Base-by-base conservation (phyloP, 352 stramenopile species). In the Salisapilia sapeloensis region DNA sequence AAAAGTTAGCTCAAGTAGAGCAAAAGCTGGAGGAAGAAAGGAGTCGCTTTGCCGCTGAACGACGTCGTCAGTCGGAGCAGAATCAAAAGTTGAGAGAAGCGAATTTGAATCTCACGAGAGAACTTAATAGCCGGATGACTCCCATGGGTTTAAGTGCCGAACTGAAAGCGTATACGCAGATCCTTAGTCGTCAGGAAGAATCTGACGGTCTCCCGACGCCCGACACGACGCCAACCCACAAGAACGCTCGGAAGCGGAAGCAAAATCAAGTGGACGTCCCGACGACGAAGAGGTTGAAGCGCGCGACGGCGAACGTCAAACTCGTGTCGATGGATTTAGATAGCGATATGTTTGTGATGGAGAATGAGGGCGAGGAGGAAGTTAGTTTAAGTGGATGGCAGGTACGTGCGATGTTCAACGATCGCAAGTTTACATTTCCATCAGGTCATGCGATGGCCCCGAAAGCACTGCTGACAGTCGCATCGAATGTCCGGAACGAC, bases 401-500 rank as follows among this genome's bases (percentile, higher is more conserved):
- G 35, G 69, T 87, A 11, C 62, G 61, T 33, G 64, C 61, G 4
- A 56, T 56, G 15, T 52, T 56, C 24, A 60, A 69, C 26, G 52
- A 50, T 41, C 69, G 81, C 30, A 64, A 67, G 19, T 84, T 84
- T 46, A 61, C 61, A 9, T 78, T 84, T 47, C 69, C 69, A 10
- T 46, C 33, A 29, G 65, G 50, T 9, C 84, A 84, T 48, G 48
- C 64, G 24, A 81, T 87, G 52, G 49, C 58, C 6, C 65, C 65
- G 10, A 61, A 76, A 20, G 60, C 58, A 22, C 78, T 67, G 32
- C 50, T 83, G 40, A 83, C 66, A 4, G 72, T 87, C 32, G 55
- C 78, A 45, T 87, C 67, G 10, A 78, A 59, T 40, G 81, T 81
- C 50, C 60, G 67, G 49, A 80, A 80, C 53, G 72, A 76, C 44